Base-by-base conservation (phyloP, 2,329 filamentous ascomycete genomes). In the Cladobotryum mycophilum region DNA sequence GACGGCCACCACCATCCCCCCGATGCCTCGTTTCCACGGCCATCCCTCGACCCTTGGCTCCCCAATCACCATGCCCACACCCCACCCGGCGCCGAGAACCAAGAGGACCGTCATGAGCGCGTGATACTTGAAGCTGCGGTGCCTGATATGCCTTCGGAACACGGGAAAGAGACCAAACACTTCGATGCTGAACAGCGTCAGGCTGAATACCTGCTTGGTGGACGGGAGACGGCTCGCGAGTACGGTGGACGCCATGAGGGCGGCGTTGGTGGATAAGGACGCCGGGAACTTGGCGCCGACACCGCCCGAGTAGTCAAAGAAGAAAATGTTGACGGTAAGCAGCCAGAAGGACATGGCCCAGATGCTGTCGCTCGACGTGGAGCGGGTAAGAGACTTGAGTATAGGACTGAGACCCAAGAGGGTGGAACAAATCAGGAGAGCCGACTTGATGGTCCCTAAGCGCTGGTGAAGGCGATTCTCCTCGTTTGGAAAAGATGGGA, bases 121-220 rank as follows among this genome's bases (percentile, higher is more conserved):
- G 67, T 99, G 91, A 20, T 90, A 89, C 1, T 75, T 79, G 84
- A 88, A 93, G 53, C 85, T 90, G 36, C 87, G 80, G 64, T 92
- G 86, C 14, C 88, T 81, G 9, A 95, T 80, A 63, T 96, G 89
- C 5, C 91, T 81, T n/a, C 93, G 77, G 64, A 97, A 97, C 4
- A 99, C 91, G n/a, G 93, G 93, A 59, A 97, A 97, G 7, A 99
- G 77, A 0, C 92, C 93, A 67, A 97, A 99, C 1, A 99, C 89
- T 66, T 99, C 89, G 60, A 99, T 97, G 55, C 86, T 91, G 77
- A 99, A 97, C 5, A 99, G 80, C 1, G 92, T 96, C 30, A 99
- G 75, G 56, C 86, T 92, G 64, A 99, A 99, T 1, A 99, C 93
- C 66, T 96, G 89, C 1, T 89, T 91, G 0, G 93, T 97, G 14